Evolutionary conservation across 2,329 filamentous ascomycete genomes (phyloP).

Genomic region (Fusarium sp.): DNA sequence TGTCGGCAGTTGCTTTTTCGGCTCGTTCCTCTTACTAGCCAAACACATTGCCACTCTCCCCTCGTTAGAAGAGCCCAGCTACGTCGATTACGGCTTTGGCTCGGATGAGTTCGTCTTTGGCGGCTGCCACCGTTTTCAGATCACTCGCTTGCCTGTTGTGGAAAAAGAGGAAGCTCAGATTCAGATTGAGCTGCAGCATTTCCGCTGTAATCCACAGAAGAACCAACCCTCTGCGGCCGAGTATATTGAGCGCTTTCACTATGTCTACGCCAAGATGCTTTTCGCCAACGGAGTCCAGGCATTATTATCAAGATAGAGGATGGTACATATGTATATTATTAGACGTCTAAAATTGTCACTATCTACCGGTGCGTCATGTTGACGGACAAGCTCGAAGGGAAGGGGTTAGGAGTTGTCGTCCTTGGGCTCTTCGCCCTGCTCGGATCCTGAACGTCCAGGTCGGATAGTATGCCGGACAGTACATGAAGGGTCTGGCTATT

Average conservation of each 20-base stretch:
- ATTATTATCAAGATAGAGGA: background rate
- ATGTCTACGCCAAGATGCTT: background rate
- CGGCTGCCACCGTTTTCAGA: background rate
- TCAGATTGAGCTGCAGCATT: background rate
- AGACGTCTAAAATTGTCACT: too few species aligned
- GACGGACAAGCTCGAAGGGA: too few species aligned
- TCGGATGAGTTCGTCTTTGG: background rate
- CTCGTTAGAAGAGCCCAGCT: background rate
- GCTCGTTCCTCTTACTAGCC: background rate
- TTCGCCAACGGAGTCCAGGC: background rate
- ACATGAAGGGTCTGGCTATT: too few species aligned
- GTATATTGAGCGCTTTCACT: background rate
- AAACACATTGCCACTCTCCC: background rate
- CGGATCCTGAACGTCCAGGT: too few species aligned
- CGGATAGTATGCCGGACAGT: too few species aligned
- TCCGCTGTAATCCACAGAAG: background rate
- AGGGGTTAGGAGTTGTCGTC: too few species aligned
- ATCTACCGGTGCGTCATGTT: too few species aligned
- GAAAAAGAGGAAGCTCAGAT: background rate
- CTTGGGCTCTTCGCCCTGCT: too few species aligned
- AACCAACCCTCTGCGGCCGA: background rate
- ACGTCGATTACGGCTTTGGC: background rate
- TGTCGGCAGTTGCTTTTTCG: background rate
- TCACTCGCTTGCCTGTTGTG: background rate
- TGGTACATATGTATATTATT: background rate